These are phyloP conservation scores for Liriodendron chinense DNA, from an alignment of 164 flowering plant species.

Conservation along the genomic window DNA sequence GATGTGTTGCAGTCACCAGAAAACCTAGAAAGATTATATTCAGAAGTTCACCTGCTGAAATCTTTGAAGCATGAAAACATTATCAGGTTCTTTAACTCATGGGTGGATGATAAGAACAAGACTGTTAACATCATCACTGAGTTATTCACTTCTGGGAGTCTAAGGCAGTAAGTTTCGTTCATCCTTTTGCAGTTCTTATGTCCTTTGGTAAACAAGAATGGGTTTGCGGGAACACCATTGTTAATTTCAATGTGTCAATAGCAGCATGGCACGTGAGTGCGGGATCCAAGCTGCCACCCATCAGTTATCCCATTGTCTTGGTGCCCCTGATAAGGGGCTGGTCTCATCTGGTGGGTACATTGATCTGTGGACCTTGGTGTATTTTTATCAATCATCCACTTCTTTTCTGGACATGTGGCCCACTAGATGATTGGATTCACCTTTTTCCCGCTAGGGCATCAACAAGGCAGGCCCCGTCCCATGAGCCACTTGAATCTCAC, in stretches of 20 bases:
- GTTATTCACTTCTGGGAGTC: constrained; percentile 80
- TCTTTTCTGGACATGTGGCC: neutral
- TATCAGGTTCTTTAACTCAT: constrained; percentile 59
- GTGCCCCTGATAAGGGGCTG: neutral
- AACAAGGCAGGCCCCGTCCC: neutral
- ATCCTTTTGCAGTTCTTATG: constrained; percentile 1
- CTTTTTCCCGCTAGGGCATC: neutral
- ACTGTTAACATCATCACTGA: constrained; percentile 85
- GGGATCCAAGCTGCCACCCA: neutral
- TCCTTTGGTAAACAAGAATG: neutral
- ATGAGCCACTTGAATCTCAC: neutral
- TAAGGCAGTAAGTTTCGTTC: constrained; percentile 61
- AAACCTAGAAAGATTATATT: constrained; percentile 57
- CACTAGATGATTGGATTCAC: neutral
- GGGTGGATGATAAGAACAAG: constrained; percentile 74
- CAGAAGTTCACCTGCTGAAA: constrained; percentile 72
- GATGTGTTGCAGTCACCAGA: constrained; percentile 64
- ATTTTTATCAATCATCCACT: neutral
- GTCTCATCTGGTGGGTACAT: neutral
- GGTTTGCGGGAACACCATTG: no score
- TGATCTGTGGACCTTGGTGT: neutral
- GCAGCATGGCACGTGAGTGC: neutral
- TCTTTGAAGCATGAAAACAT: constrained; percentile 70
- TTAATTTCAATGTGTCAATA: no score
- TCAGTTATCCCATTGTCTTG: neutral